Evolutionary conservation across 345 rosid genomes (phyloP).

Genomic region (Lumnitzera littorea): DNA sequence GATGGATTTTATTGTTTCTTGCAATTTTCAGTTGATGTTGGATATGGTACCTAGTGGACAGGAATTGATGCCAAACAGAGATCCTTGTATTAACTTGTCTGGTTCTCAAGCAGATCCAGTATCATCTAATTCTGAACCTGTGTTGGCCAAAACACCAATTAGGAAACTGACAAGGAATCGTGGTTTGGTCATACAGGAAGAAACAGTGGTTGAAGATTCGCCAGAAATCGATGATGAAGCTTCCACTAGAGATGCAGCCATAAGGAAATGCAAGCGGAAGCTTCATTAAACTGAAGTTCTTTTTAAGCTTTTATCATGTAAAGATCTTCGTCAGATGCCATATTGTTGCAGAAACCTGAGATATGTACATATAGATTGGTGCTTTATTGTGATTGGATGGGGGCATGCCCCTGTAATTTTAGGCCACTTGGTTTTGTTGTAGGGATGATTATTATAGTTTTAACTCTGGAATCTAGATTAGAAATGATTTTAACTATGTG

Average conservation of each 20-base stretch:
- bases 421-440: too few relatives aligned
- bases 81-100: constrained; percentile 6
- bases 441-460: too few relatives aligned
- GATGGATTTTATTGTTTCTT: too few relatives aligned
- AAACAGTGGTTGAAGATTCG: constrained; percentile 57
- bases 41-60: constrained; percentile 44
- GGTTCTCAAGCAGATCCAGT: constrained; percentile 26
- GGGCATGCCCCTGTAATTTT: too few relatives aligned
- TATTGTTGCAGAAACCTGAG: too few relatives aligned
- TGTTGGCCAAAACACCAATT: constrained; percentile 58
- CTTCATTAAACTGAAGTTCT: constrained; percentile 20
- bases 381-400: too few relatives aligned
- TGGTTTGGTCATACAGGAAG: constrained; percentile 68
- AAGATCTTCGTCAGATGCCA: too few relatives aligned
- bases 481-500: too few relatives aligned
- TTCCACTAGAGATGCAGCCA: constrained; percentile 14
- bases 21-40: constrained; percentile 40
- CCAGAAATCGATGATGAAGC: constrained; percentile 29
- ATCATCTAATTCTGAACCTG: constrained; percentile 20
- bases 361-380: too few relatives aligned
- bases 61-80: constrained; percentile 72
- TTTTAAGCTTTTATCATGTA: too few relatives aligned
- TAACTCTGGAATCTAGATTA: too few relatives aligned
- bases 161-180: constrained; percentile 70
- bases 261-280: constrained; percentile 44